A percentile compares a stretch with the other conserved stretches of the same genome.
Evolutionary conservation across 2,329 filamentous ascomycete species (phyloP).

Genomic region (Arthrobotrys pseudoclavata): DNA sequence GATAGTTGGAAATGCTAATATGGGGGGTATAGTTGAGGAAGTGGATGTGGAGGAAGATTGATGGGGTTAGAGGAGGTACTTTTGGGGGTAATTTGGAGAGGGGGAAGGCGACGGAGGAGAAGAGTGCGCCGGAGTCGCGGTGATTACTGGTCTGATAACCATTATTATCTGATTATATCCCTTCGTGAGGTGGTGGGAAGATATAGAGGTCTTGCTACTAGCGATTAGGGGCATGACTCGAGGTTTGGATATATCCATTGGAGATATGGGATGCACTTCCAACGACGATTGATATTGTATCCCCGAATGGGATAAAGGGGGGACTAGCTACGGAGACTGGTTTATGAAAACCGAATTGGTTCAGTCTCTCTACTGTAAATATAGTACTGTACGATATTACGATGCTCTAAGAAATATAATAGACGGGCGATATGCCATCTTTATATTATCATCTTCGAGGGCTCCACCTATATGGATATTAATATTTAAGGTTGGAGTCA

Average conservation of each 20-base stretch:
- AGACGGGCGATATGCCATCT: too few relatives aligned
- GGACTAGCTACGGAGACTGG: neutral
- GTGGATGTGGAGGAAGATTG: constrained; percentile 56
- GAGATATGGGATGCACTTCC: neutral
- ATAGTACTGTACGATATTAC: constrained; percentile 2
- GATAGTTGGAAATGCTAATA: neutral
- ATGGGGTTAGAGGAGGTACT: constrained; percentile 1
- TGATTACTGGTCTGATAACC: neutral
- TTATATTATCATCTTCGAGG: too few relatives aligned
- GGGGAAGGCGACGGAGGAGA: constrained; percentile 16
- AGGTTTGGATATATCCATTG: neutral
- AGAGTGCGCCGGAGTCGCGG: neutral
- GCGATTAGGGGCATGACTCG: neutral
- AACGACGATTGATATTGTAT: neutral
- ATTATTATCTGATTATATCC: neutral
- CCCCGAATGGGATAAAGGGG: neutral
- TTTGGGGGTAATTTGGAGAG: constrained; percentile 8
- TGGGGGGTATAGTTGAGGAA: constrained; percentile 24
- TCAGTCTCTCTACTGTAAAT: neutral
- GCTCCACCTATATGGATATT: neutral
- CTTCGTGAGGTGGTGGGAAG: neutral
- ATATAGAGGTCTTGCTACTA: neutral
- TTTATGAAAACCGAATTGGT: neutral
- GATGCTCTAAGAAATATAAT: neutral
- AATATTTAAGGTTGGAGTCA: too few relatives aligned